phyloP scores from a whole-genome alignment of 164 flowering plant species.

The Vitis labrusca region DNA sequence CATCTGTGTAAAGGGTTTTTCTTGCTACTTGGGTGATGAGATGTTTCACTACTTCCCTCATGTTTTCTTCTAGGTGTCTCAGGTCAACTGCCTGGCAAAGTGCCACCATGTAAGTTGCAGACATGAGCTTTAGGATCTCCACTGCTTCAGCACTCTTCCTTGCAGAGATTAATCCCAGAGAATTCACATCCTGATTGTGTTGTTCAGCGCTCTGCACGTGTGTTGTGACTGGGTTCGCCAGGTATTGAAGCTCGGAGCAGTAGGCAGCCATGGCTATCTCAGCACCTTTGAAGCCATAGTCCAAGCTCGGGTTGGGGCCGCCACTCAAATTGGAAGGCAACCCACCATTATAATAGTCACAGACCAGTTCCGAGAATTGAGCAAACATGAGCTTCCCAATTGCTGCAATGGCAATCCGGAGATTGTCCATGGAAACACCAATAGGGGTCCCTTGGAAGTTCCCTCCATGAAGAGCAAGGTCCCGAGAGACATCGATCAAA shows the following conservation, averaged over 20 bases:
- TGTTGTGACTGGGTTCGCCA: slow-evolving; percentile 42
- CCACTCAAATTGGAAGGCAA: slow-evolving; percentile 40
- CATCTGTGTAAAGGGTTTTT: slow-evolving; percentile 37
- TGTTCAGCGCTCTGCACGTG: slow-evolving; percentile 50
- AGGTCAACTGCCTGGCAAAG: slow-evolving; percentile 59
- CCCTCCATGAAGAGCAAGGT: slow-evolving; percentile 39
- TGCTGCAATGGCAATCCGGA: slow-evolving; percentile 38
- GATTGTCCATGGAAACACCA: slow-evolving; percentile 49
- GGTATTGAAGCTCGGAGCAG: slow-evolving; percentile 42
- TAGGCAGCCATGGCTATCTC: slow-evolving; percentile 51
- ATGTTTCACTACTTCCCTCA: slow-evolving; percentile 38
- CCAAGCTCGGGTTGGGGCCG: slow-evolving; percentile 42
- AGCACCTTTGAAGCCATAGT: slow-evolving; percentile 47
- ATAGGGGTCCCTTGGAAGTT: slow-evolving; percentile 51
- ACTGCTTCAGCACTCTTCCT: slow-evolving; percentile 52
- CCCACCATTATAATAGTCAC: slow-evolving; percentile 45
- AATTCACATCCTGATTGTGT: slow-evolving; percentile 50
- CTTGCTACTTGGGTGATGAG: slow-evolving; percentile 29
- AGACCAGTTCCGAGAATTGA: slow-evolving; percentile 43
- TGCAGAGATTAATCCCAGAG: slow-evolving; percentile 51
- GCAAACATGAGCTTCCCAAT: slow-evolving; percentile 50
- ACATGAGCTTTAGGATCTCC: slow-evolving; percentile 53
- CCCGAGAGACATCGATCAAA: slow-evolving; percentile 30
- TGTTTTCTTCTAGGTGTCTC: slow-evolving; percentile 54
- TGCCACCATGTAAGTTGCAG: slow-evolving; percentile 45